Percentiles rank a stretch among this genome's conserved stretches.
Evolutionary conservation across 1,284 basidiomycete genomes (phyloP).

Genomic region (Mycena sp.): DNA sequence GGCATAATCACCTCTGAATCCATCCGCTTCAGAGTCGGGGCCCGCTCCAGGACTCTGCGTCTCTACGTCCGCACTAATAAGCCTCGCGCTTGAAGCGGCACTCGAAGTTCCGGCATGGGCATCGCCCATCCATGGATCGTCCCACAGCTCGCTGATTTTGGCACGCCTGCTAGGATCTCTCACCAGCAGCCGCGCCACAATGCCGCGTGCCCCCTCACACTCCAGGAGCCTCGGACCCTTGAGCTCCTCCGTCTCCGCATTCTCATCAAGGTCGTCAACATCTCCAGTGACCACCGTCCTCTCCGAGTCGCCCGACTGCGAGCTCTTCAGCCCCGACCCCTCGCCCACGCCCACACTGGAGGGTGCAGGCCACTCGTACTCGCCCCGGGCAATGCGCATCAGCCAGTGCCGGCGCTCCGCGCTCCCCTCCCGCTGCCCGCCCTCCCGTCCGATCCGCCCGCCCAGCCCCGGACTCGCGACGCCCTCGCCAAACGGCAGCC

Average conservation of each 20-base stretch:
- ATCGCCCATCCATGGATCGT: constrained; percentile 68
- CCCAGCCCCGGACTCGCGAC: constrained; percentile 42
- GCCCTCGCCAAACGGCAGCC: constrained; percentile 67
- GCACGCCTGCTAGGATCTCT: constrained; percentile 73
- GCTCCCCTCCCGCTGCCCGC: constrained; percentile 35
- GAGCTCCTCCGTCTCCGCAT: constrained; percentile 34
- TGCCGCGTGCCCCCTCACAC: constrained; percentile 57
- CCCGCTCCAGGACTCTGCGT: constrained; percentile 16
- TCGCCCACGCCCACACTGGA: constrained; percentile 15
- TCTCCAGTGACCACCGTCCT: constrained; percentile 12
- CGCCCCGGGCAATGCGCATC: constrained; percentile 82
- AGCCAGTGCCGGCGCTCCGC: constrained; percentile 62
- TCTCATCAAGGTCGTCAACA: constrained; percentile 7
- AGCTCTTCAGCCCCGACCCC: constrained; percentile 8
- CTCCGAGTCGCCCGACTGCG: constrained; percentile 19
- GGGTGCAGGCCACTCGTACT: constrained; percentile 75
- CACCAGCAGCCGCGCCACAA: constrained; percentile 73
- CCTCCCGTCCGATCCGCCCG: constrained; percentile 51
- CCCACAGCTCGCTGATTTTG: constrained; percentile 71
- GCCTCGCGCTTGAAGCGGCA: not conserved
- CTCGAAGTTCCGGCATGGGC: not conserved
- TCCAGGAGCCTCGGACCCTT: constrained; percentile 50
- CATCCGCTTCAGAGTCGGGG: constrained; percentile 25
- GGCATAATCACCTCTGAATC: constrained; percentile 2
- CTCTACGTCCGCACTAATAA: constrained; percentile 17